Conservation (phyloP, 257 asterid species). For the Plantago major region DNA sequence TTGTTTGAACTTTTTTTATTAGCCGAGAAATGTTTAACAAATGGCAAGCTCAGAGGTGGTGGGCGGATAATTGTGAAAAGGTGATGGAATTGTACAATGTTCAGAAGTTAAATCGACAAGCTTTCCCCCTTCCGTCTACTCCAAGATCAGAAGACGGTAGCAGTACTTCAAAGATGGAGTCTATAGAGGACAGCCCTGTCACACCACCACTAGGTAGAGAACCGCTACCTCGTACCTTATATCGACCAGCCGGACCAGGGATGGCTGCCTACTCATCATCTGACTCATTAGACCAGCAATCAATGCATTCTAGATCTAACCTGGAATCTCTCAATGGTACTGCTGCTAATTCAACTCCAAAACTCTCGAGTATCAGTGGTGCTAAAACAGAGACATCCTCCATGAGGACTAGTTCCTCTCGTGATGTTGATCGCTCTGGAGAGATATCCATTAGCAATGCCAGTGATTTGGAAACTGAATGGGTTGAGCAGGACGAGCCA, state of each 20-base stretch:
- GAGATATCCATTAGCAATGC: slow-evolving; percentile 85
- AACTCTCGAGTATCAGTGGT: slow-evolving; percentile 71
- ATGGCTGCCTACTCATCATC: slow-evolving; percentile 59
- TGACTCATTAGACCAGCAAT: slow-evolving; percentile 55
- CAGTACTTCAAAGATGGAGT: slow-evolving; percentile 54
- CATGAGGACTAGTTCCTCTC: slow-evolving; percentile 66
- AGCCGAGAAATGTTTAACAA: slow-evolving; percentile 93
- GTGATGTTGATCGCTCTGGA: slow-evolving; percentile 51
- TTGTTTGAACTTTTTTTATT: slow-evolving; percentile 9
- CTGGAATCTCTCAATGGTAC: background rate
- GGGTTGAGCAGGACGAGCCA: slow-evolving; percentile 96
- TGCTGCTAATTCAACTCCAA: slow-evolving; percentile 72
- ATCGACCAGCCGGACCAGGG: slow-evolving; percentile 45
- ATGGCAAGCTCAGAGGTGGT: slow-evolving; percentile 98
- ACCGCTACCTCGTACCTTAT: slow-evolving; percentile 55
- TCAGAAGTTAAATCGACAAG: slow-evolving; percentile 72
- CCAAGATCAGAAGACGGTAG: slow-evolving; percentile 77
- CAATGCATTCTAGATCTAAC: slow-evolving; percentile 35
- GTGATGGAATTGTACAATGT: slow-evolving; percentile 91
- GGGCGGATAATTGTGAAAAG: slow-evolving; percentile 89
- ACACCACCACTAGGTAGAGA: slow-evolving; percentile 79
- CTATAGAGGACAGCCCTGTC: slow-evolving; percentile 70
- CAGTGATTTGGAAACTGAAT: slow-evolving; percentile 79
- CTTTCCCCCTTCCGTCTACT: slow-evolving; percentile 74
- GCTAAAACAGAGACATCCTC: slow-evolving; percentile 50